Evolutionary conservation across 805 yeast species (phyloP).

Genomic region (Saturnispora serradocipensis): DNA sequence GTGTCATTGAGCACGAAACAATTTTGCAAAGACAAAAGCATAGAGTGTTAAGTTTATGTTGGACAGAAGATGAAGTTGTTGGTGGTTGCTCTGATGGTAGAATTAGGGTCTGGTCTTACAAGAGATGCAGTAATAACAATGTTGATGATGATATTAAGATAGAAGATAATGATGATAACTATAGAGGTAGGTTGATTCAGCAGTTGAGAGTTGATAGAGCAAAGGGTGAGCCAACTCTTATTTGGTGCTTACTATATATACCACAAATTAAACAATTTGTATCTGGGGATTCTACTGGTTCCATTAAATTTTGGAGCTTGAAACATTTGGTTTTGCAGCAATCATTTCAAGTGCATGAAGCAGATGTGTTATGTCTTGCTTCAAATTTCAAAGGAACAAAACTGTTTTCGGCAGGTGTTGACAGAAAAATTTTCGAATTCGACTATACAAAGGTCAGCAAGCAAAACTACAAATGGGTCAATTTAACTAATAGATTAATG

Average conservation of each 20-base stretch:
- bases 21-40: constrained; percentile 78
- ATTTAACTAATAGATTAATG: constrained; percentile 62
- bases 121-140: constrained; percentile 20
- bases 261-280: constrained; percentile 64
- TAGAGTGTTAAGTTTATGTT: constrained; percentile 68
- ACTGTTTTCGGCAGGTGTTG: constrained; percentile 87
- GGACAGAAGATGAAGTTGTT: constrained; percentile 57
- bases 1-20: constrained; percentile 63
- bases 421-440: constrained; percentile 78
- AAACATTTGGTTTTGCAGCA: constrained; percentile 68
- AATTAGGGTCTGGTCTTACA: constrained; percentile 68
- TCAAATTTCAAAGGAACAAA: constrained; percentile 50
- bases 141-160: background rate
- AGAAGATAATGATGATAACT: constrained; percentile 1
- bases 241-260: constrained; percentile 74
- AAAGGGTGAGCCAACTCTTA: constrained; percentile 75
- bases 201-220: constrained; percentile 91
- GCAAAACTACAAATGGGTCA: constrained; percentile 57
- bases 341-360: constrained; percentile 76
- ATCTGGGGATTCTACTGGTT: constrained; percentile 96
- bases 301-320: constrained; percentile 87
- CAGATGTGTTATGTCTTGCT: constrained; percentile 75
- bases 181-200: constrained; percentile 59
- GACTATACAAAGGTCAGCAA: constrained; percentile 35
- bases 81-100: constrained; percentile 97